Evolutionary conservation across 2,329 filamentous ascomycete species (phyloP).

Genomic region (Gaeumannomyces tritici): DNA sequence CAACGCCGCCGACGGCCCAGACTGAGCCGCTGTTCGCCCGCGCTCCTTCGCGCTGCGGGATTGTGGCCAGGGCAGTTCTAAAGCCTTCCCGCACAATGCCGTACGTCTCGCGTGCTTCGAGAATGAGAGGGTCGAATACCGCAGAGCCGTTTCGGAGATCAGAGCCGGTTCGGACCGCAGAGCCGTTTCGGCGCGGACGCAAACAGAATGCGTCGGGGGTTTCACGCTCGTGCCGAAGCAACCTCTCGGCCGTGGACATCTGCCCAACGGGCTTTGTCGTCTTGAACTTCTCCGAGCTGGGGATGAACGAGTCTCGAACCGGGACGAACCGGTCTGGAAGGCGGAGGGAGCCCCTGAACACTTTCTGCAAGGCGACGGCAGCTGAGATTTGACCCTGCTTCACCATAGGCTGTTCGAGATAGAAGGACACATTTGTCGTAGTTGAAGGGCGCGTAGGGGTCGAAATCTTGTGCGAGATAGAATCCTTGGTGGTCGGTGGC

Average conservation of each 20-base stretch:
- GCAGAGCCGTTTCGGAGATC: constrained; percentile 17
- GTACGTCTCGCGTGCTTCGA: constrained; percentile 18
- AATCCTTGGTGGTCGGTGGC: neutral
- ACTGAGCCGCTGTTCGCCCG: constrained; percentile 41
- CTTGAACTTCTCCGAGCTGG: constrained; percentile 32
- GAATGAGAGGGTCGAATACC: constrained; percentile 12
- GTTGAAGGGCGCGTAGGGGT: neutral
- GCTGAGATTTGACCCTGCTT: constrained; percentile 13
- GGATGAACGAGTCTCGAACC: constrained; percentile 22
- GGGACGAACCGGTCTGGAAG: constrained; percentile 42
- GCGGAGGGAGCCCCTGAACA: constrained; percentile 9
- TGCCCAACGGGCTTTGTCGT: constrained; percentile 31
- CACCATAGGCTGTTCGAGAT: neutral
- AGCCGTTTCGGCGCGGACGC: constrained; percentile 17
- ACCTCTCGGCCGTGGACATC: constrained; percentile 32
- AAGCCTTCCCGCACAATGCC: constrained; percentile 13
- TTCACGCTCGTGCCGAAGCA: constrained; percentile 30
- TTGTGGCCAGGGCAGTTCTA: constrained; percentile 17
- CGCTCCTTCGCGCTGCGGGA: neutral
- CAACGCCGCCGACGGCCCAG: constrained; percentile 68
- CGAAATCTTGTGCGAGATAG: constrained; percentile 3
- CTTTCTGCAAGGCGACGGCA: neutral
- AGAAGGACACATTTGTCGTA: neutral
- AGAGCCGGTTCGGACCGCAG: too few relatives aligned
- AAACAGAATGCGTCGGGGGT: constrained; percentile 33